A percentile compares a stretch with the other conserved stretches of the same genome.
Conservation (phyloP, 495 filamentous ascomycete genomes). For the Terfezia claveryi region DNA sequence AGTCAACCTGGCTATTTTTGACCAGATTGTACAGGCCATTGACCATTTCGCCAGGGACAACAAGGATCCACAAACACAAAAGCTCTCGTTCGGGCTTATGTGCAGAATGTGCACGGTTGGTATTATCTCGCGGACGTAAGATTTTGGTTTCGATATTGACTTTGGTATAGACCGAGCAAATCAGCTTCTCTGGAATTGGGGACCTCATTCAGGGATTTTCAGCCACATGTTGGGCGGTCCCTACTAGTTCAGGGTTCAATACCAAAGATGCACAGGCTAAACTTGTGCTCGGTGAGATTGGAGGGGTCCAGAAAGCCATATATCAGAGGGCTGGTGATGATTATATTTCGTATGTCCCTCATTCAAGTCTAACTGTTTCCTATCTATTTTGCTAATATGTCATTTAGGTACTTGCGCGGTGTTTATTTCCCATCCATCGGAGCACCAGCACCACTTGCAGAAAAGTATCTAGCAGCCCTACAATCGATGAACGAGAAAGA, state of each 20-base stretch:
- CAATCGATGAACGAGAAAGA: slow-evolving; percentile 23
- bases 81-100: slow-evolving; percentile 64
- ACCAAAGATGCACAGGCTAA: slow-evolving; percentile 66
- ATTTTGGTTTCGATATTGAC: slow-evolving; percentile 3
- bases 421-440: slow-evolving; percentile 14
- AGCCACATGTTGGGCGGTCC: slow-evolving; percentile 64
- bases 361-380: background rate
- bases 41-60: slow-evolving; percentile 62
- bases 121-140: slow-evolving; percentile 8
- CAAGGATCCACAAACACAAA: slow-evolving; percentile 52
- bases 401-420: slow-evolving; percentile 7
- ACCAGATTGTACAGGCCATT: slow-evolving; percentile 61
- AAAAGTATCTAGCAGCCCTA: slow-evolving; percentile 12
- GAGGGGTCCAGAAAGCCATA: slow-evolving; percentile 61
- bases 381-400: background rate
- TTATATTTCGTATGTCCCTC: slow-evolving; percentile 29
- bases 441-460: slow-evolving; percentile 8
- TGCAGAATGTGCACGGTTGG: slow-evolving; percentile 42
- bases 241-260: slow-evolving; percentile 51
- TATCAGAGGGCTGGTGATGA: slow-evolving; percentile 57
- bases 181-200: slow-evolving; percentile 68
- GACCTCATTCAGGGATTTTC: slow-evolving; percentile 73
- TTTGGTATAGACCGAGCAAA: slow-evolving; percentile 21
- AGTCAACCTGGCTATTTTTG: slow-evolving; percentile 73
- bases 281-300: slow-evolving; percentile 66